Conservation (phyloP, 2,329 filamentous ascomycete species). For the Scedosporium minutisporum region DNA sequence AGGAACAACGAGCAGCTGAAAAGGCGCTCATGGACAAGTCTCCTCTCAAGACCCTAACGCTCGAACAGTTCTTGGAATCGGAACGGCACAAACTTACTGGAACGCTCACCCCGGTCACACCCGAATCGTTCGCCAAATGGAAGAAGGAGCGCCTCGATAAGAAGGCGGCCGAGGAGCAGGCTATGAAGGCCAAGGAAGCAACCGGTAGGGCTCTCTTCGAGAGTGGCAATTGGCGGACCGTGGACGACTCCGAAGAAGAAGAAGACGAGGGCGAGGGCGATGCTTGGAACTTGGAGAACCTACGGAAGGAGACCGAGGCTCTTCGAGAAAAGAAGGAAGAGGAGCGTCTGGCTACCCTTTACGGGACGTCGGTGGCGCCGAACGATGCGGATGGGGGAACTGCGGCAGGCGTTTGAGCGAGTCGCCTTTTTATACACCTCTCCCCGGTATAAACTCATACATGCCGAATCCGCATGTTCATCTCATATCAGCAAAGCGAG, state of each 20-base stretch:
- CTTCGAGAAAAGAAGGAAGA: conserved; percentile 68
- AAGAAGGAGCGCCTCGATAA: conserved; percentile 91
- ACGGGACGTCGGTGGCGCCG: not conserved
- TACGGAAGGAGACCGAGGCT: conserved; percentile 77
- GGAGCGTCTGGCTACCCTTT: conserved; percentile 31
- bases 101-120: conserved; percentile 84
- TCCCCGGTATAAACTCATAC: not conserved
- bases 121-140: conserved; percentile 90
- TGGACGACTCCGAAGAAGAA: conserved; percentile 55
- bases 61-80: conserved; percentile 95
- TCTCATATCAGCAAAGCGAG: too few species aligned
- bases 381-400: not conserved
- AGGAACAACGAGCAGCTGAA: conserved; percentile 89
- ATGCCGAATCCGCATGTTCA: not conserved
- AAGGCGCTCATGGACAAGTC: conserved; percentile 95
- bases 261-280: conserved; percentile 43
- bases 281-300: conserved; percentile 69
- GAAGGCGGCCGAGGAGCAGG: conserved; percentile 90
- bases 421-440: not conserved
- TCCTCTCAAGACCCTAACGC: conserved; percentile 82
- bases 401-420: not conserved
- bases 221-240: conserved; percentile 80
- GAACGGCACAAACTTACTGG: conserved; percentile 93
- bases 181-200: conserved; percentile 83
- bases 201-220: conserved; percentile 94